Base-by-base conservation (phyloP, 148 eudicot species). In the Linanthus parryae region DNA sequence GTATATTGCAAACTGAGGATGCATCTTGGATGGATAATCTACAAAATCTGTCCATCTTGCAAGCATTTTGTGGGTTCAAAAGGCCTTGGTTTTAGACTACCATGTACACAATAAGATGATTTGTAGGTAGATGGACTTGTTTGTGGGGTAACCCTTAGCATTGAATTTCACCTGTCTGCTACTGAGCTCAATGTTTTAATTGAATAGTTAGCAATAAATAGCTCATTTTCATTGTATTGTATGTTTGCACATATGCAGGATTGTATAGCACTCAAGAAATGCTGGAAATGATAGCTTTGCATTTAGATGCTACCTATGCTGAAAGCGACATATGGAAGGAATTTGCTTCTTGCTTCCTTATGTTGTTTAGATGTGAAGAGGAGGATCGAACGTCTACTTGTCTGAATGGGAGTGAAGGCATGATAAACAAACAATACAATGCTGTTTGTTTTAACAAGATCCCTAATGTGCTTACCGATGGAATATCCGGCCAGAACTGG, bases 401-500 rank as follows among this genome's bases (percentile, higher is more conserved):
- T 11, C 11, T 31, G 11, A 11, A 31, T 31, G 35, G 35, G 5
- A 31, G 11, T 11, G 35, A 31, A 31, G 35, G 35, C 11, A 11
- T 5, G 11, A 31, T 31, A 11, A 31, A 11, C 21, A 52, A 60
- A 31, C 35, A 31, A 31, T 5, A 11, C 5, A 5, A 31, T 31
- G 35, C 35, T 31, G 35, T 31, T 31, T 5, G 35, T 31, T 31
- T 31, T 36, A 31, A 31, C 35, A 31, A 11, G 5, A 11, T 31
- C 35, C 35, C 35, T 31, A 11, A 31, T 5, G 11, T 31, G 11
- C 11, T 31, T 11, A 31, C 35, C 5, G 11, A 31, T 5, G 5
- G 35, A 5, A 11, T 31, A 31, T 31, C 11, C 5, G 35, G 35
- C 7, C 5, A 31, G 35, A 31, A 31, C 35, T 91, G 98, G 95